Conservation (phyloP, 2,329 filamentous ascomycete genomes). For the Talaromyces sp. region DNA sequence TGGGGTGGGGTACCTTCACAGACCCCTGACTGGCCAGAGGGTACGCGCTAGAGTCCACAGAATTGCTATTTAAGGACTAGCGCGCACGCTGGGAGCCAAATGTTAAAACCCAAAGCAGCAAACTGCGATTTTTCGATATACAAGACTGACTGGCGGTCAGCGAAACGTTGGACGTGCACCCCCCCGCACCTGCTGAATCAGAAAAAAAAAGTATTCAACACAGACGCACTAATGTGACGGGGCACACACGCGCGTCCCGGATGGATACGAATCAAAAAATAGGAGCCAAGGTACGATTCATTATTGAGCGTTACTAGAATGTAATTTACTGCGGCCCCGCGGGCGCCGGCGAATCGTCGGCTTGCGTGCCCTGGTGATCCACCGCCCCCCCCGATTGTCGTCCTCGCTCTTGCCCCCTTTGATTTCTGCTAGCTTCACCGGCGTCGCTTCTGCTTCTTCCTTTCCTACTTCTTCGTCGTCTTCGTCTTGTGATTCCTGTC, state of each 20-base stretch:
- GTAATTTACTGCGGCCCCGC: background rate
- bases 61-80: background rate
- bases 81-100: background rate
- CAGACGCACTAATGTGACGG: background rate
- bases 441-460: background rate
- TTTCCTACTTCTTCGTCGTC: background rate
- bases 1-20: background rate
- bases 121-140: background rate
- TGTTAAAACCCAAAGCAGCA: background rate
- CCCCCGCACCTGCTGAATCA: background rate
- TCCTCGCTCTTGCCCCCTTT: conserved; percentile 3
- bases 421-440: background rate
- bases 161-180: background rate
- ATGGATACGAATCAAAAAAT: background rate
- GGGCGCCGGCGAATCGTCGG: background rate
- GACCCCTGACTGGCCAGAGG: background rate
- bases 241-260: background rate
- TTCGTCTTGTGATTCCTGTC: background rate
- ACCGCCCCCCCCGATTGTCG: background rate
- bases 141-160: background rate
- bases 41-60: background rate
- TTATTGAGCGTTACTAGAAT: background rate
- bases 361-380: background rate
- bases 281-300: background rate
- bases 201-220: background rate